A percentile compares a stretch with the other conserved stretches of the same genome.
Evolutionary conservation across 176 grass and related monocot genomes (phyloP).

Genomic region (Puya raimondii): DNA sequence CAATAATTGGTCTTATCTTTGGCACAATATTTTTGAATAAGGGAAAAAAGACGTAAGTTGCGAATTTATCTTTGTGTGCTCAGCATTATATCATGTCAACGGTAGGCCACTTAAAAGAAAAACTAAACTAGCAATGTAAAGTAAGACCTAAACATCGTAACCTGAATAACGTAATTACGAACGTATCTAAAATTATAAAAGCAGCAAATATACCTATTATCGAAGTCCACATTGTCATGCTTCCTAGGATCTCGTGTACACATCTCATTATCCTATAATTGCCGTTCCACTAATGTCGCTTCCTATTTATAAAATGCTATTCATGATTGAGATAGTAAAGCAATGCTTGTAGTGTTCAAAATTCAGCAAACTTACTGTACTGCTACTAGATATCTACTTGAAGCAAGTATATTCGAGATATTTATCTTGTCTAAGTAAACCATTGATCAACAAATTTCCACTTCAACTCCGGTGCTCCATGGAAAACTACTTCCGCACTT

Average conservation of each 20-base stretch:
- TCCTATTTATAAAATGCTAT: too few relatives aligned
- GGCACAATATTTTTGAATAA: slow-evolving; percentile 84
- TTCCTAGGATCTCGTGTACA: neutral
- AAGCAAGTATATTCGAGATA: too few relatives aligned
- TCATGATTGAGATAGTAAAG: too few relatives aligned
- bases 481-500: too few relatives aligned
- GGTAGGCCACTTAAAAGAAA: neutral
- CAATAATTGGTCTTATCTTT: slow-evolving; percentile 60
- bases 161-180: neutral
- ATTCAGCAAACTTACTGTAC: too few relatives aligned
- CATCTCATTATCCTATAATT: neutral
- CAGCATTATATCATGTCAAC: neutral
- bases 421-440: too few relatives aligned
- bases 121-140: neutral
- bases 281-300: too few relatives aligned
- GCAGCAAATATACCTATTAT: neutral
- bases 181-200: neutral
- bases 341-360: too few relatives aligned
- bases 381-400: too few relatives aligned
- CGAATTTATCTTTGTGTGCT: neutral
- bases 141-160: neutral
- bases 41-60: slow-evolving; percentile 50
- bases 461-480: too few relatives aligned
- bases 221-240: neutral
- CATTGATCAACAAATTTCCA: too few relatives aligned